Percentiles rank a stretch among this genome's conserved stretches.
Evolutionary conservation across 2,329 filamentous ascomycete species (phyloP).

Genomic region (Dothiorella sarmentorum): DNA sequence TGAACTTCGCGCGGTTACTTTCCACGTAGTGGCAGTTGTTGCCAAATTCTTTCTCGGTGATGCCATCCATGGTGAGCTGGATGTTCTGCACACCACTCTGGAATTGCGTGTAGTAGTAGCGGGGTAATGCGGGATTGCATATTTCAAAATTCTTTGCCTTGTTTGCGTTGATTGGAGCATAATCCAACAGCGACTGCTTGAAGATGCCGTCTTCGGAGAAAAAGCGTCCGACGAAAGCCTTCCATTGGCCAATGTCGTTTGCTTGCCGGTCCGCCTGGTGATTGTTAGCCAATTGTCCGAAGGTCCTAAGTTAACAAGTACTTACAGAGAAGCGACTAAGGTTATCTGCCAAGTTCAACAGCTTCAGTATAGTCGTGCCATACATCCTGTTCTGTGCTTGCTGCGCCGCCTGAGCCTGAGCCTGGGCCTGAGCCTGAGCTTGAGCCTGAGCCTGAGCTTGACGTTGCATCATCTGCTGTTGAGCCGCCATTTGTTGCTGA

Average conservation of each 20-base stretch:
- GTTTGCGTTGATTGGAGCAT: constrained; percentile 41
- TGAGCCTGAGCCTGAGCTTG: constrained; percentile 23
- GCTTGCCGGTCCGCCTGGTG: constrained; percentile 39
- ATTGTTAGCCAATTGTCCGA: background rate
- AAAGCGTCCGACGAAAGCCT: constrained; percentile 72
- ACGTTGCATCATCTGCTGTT: constrained; percentile 20
- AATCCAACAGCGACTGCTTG: constrained; percentile 63
- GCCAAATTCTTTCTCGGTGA: constrained; percentile 54
- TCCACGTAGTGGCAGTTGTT: constrained; percentile 71
- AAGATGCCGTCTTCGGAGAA: constrained; percentile 77
- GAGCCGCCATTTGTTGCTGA: constrained; percentile 24
- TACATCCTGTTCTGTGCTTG: constrained; percentile 31
- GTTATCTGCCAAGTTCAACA: constrained; percentile 56
- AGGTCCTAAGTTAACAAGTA: background rate
- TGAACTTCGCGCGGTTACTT: constrained; percentile 71
- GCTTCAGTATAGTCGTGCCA: constrained; percentile 48
- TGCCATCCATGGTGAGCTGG: constrained; percentile 76
- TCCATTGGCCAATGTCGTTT: constrained; percentile 74
- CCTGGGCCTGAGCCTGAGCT: constrained; percentile 25
- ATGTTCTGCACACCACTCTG: constrained; percentile 81
- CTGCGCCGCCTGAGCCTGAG: constrained; percentile 26
- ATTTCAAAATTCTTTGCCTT: constrained; percentile 85
- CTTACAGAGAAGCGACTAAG: constrained; percentile 57
- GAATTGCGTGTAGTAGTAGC: constrained; percentile 89
- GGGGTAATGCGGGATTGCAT: constrained; percentile 71